A percentile compares a stretch with the other conserved stretches of the same genome.
Evolutionary conservation across 305 asterid genomes (phyloP).

Genomic region (Fraxinus ornus): DNA sequence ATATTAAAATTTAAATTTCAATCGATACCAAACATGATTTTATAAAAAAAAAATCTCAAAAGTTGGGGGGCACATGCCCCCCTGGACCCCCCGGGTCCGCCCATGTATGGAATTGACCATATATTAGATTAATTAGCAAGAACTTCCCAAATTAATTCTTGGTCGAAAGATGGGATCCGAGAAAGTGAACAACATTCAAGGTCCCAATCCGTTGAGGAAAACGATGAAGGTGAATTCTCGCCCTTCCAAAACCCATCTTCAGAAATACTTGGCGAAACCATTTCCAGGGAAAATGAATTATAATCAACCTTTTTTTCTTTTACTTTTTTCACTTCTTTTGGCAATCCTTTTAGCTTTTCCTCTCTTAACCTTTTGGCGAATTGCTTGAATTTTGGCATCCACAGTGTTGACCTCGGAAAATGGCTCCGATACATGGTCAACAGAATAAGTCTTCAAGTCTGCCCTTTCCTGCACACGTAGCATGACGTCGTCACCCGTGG

Average conservation of each 20-base stretch:
- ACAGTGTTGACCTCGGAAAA: too few species aligned
- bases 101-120: too few species aligned
- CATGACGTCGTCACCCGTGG: too few species aligned
- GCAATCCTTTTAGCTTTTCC: slow-evolving; percentile 35
- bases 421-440: too few species aligned
- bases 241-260: slow-evolving; percentile 47
- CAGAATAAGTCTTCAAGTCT: too few species aligned
- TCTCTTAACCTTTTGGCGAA: slow-evolving; percentile 63
- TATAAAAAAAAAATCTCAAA: too few species aligned
- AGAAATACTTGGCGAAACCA: slow-evolving; percentile 37
- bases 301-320: slow-evolving; percentile 22
- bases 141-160: slow-evolving; percentile 82
- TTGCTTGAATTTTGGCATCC: slow-evolving; percentile 75
- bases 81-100: too few species aligned
- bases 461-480: too few species aligned
- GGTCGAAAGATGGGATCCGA: slow-evolving; percentile 77
- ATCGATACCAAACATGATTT: too few species aligned
- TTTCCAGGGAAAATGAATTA: slow-evolving; percentile 22
- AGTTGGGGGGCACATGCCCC: too few species aligned
- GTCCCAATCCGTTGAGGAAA: slow-evolving; percentile 32
- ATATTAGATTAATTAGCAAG: slow-evolving; percentile 33
- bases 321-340: slow-evolving; percentile 22
- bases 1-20: too few species aligned
- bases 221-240: slow-evolving; percentile 26
- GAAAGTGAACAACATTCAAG: slow-evolving; percentile 59